Conservation (phyloP, 257 asterid species). For the Solanum stenotomum region DNA sequence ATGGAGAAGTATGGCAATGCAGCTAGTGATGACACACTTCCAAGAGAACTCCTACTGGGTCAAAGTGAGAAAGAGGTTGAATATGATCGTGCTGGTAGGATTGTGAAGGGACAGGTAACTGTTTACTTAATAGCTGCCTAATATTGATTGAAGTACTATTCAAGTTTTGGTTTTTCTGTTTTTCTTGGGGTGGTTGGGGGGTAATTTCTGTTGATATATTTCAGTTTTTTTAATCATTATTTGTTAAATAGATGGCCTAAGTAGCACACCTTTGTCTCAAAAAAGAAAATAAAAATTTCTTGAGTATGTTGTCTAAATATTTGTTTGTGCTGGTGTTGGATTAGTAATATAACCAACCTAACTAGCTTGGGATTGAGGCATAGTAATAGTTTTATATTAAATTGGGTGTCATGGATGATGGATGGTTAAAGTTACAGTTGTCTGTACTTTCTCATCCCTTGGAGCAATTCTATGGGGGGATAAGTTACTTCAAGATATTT, state of each 20-base stretch:
- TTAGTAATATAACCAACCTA: neutral
- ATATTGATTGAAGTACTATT: neutral
- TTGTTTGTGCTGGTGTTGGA: neutral
- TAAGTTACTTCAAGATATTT: neutral
- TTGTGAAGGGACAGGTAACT: constrained; percentile 90
- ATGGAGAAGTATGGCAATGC: constrained; percentile 97
- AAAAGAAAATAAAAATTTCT: neutral
- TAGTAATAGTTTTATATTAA: neutral
- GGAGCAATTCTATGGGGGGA: neutral
- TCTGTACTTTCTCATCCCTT: neutral
- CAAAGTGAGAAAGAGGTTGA: constrained; percentile 89
- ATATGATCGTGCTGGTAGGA: constrained; percentile 92
- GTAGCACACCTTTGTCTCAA: neutral
- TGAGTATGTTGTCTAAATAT: neutral
- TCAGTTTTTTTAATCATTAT: neutral
- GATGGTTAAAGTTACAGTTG: neutral
- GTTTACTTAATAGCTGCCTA: neutral
- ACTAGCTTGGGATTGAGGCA: neutral
- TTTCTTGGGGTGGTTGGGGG: neutral
- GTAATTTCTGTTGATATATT: neutral
- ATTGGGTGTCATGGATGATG: neutral
- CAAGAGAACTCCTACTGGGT: constrained; percentile 81
- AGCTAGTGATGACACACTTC: constrained; percentile 72
- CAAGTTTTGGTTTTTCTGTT: neutral
- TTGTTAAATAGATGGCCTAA: neutral